Percentiles rank a stretch among this genome's conserved stretches.
These are phyloP conservation scores for Zoysia japonica DNA, from an alignment of 176 grass and related monocot genomes.

Conservation along the genomic window DNA sequence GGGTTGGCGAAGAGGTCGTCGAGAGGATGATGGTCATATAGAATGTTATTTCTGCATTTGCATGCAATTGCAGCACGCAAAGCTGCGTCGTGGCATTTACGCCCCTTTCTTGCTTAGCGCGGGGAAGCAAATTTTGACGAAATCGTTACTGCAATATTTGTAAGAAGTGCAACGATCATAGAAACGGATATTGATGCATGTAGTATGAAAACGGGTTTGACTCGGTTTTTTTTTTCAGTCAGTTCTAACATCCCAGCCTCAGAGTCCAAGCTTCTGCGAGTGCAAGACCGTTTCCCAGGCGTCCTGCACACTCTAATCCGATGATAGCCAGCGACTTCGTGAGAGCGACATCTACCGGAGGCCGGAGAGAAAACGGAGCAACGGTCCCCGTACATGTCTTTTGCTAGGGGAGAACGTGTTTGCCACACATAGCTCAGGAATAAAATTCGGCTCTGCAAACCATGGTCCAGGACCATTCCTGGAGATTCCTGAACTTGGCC, in stretches of 20 bases:
- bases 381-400: too few species aligned
- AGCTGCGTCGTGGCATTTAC: background rate
- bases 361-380: background rate
- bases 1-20: background rate
- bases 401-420: too few species aligned
- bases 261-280: background rate
- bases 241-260: background rate
- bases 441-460: too few species aligned
- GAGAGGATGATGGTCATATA: background rate
- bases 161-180: background rate
- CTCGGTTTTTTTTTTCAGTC: background rate
- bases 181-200: background rate
- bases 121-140: background rate
- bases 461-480: too few species aligned
- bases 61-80: background rate
- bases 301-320: background rate
- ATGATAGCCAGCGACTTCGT: background rate
- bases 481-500: background rate
- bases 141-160: background rate
- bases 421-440: too few species aligned
- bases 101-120: background rate
- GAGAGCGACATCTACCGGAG: background rate
- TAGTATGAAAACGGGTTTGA: background rate
- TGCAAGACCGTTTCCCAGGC: constrained; percentile 13
- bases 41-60: background rate